Base-by-base conservation (phyloP, 1,284 basidiomycete genomes). In the Garcileccinum viscosum region DNA sequence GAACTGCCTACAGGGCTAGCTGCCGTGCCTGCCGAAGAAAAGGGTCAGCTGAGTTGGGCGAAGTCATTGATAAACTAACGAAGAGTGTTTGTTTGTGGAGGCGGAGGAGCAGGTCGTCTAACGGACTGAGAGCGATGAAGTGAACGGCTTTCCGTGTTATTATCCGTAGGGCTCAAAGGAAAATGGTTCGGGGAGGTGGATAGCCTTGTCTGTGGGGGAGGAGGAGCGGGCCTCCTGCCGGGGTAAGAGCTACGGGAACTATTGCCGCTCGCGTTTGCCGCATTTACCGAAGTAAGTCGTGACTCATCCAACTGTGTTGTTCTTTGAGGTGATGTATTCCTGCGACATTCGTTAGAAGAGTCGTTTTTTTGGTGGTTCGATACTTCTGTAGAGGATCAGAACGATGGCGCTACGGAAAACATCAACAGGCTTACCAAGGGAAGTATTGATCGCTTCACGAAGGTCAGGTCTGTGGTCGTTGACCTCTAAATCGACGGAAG, bases 61-160 rank as follows among this genome's bases (percentile, higher is more conserved):
- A 27, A 33, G 17, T 33, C 27, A 33, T n/a, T 33, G 32, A 59
- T 33, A 19, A 59, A 4, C 56, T 70, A 63, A 62, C 53, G 22
- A 15, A 38, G 24, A 19, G 27, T 33, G 14, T 27, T 58, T 19
- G 65, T 50, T 47, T 15, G 65, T 3, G 65, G 70, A 27, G 72
- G 72, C 19, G 66, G 56, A 32, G 74, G 66, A 35, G 69, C 38
- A 15, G 74, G 64, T 27, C 66, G 37, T 37, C 70, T 74, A 42
- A 63, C n/a, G 9, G 66, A 32, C 6, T 2, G 56, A 27, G 72
- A 56, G 14, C 44, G 44, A 59, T 47, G 67, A 58, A 40, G 4
- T 5, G 50, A 58, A 30, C n/a, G 9, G n/a, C 27, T 65, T 3
- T 22, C 33, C 6, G 40, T 8, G 47, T 24, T 19, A 32, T 53